Percentiles rank a stretch among this genome's conserved stretches.
These are phyloP conservation scores for Fusarium beomiforme DNA, from an alignment of 2,329 filamentous ascomycete genomes.

Conservation along the genomic window DNA sequence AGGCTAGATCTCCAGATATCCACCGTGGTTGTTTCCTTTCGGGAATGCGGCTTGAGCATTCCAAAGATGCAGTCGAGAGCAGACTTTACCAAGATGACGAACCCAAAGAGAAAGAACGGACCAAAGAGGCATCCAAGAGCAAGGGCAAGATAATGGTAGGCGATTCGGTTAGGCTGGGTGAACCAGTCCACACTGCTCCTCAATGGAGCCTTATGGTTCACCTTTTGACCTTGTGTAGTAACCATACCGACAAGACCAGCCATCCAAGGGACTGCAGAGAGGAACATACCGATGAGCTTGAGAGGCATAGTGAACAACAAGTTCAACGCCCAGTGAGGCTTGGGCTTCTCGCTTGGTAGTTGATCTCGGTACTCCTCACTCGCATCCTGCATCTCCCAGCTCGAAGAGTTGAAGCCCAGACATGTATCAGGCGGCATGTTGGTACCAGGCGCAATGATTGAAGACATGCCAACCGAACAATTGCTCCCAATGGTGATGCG, in stretches of 20 bases:
- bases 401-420: slow-evolving; percentile 5
- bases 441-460: not conserved
- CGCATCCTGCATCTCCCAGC: slow-evolving; percentile 7
- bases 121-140: not conserved
- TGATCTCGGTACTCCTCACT: slow-evolving; percentile 6
- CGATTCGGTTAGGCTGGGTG: not conserved
- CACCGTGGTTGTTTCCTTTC: not conserved
- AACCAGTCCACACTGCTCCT: slow-evolving; percentile 13
- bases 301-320: not conserved
- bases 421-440: not conserved
- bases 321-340: not conserved
- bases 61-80: not conserved
- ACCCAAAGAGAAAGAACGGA: slow-evolving; percentile 2
- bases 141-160: slow-evolving; percentile 1
- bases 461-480: not conserved
- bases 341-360: not conserved
- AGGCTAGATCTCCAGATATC: not conserved
- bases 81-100: not conserved
- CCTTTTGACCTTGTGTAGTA: not conserved
- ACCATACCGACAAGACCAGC: slow-evolving; percentile 8
- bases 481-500: not conserved
- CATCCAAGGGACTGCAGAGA: not conserved
- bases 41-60: not conserved
- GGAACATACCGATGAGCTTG: not conserved
- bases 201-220: not conserved